A percentile compares a stretch with the other conserved stretches of the same genome.
Evolutionary conservation across 768 basidiomycete genomes (phyloP).

Genomic region (Serendipita vermifera): DNA sequence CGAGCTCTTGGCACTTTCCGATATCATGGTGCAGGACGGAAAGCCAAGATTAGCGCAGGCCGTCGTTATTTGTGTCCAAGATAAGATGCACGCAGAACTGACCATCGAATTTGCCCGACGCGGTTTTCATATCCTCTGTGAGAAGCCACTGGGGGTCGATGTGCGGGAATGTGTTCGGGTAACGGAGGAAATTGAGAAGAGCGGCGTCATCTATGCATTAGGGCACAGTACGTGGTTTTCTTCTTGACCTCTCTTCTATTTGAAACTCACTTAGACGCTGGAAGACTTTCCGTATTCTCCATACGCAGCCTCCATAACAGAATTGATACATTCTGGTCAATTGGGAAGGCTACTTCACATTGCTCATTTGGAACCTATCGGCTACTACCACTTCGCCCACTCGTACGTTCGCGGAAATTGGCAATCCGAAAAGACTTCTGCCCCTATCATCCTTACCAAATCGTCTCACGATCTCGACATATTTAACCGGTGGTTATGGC

Average conservation of each 20-base stretch:
- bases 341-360: slow-evolving; percentile 72
- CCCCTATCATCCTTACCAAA: slow-evolving; percentile 80
- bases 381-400: slow-evolving; percentile 81
- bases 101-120: slow-evolving; percentile 61
- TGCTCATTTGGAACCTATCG: slow-evolving; percentile 76
- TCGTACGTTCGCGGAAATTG: slow-evolving; percentile 80
- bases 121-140: slow-evolving; percentile 81
- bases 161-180: slow-evolving; percentile 63
- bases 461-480: slow-evolving; percentile 86
- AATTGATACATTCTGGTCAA: slow-evolving; percentile 52
- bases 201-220: slow-evolving; percentile 69
- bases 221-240: slow-evolving; percentile 52
- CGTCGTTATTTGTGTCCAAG: slow-evolving; percentile 68
- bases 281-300: slow-evolving; percentile 83
- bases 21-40: slow-evolving; percentile 45
- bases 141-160: slow-evolving; percentile 82
- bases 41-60: slow-evolving; percentile 72
- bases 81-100: slow-evolving; percentile 63
- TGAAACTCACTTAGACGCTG: too few relatives aligned
- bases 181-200: slow-evolving; percentile 53
- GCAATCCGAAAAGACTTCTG: slow-evolving; percentile 52
- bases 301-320: slow-evolving; percentile 56
- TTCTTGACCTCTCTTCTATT: neutral
- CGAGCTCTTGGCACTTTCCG: slow-evolving; percentile 54
- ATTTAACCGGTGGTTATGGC: slow-evolving; percentile 62